Percentiles rank a stretch among this genome's conserved stretches.
Evolutionary conservation across 2,329 filamentous ascomycete species (phyloP).

Genomic region (Arthrobotrys iridis): DNA sequence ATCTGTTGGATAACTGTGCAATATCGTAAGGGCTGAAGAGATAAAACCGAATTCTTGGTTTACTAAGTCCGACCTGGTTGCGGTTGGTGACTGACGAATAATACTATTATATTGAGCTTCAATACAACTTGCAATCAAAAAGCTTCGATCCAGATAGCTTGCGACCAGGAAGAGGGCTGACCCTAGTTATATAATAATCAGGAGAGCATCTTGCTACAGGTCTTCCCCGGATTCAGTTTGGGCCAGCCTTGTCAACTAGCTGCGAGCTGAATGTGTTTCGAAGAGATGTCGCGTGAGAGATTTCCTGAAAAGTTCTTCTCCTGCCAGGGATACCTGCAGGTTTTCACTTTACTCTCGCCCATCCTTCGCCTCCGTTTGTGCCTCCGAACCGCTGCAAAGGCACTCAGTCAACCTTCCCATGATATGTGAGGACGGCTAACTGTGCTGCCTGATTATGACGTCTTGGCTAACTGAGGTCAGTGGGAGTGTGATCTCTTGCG

Average conservation of each 20-base stretch:
- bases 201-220: background rate
- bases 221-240: conserved; percentile 10
- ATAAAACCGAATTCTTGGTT: background rate
- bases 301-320: conserved; percentile 2
- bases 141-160: background rate
- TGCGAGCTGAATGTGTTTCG: background rate
- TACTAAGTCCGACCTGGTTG: background rate
- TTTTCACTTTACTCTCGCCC: background rate
- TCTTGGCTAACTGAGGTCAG: conserved; percentile 10
- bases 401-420: background rate
- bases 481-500: background rate
- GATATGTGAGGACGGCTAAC: background rate
- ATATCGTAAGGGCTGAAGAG: background rate
- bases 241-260: background rate
- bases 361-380: conserved; percentile 11
- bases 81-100: background rate
- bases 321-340: background rate
- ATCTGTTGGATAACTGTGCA: background rate
- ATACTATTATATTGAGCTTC: no score
- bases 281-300: conserved; percentile 18
- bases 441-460: conserved; percentile 18
- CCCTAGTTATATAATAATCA: conserved; percentile 12
- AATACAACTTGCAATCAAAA: conserved; percentile 4
- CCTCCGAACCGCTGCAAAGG: conserved; percentile 34
- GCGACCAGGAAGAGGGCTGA: background rate